Conservation (phyloP, 1,284 basidiomycete species). For the Ganoderma resinaceum region DNA sequence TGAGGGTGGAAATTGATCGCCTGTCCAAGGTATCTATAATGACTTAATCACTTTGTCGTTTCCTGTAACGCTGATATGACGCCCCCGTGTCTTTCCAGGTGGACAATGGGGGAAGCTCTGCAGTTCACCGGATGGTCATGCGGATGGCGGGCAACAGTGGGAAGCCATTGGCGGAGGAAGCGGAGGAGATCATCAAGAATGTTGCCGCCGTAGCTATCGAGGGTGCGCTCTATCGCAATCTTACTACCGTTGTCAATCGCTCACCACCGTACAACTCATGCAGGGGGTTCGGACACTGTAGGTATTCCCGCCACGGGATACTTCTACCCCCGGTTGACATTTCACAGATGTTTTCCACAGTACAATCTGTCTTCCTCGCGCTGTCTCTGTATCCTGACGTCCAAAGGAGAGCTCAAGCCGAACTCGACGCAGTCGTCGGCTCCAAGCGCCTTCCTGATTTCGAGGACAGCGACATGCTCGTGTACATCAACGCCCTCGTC, state of each 20-base stretch:
- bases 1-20: not conserved
- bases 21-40: not conserved
- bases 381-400: constrained; percentile 45
- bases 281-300: constrained; percentile 6
- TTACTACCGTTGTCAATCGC: not conserved
- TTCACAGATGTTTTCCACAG: constrained; percentile 27
- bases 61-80: too few species aligned
- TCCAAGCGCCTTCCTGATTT: constrained; percentile 34
- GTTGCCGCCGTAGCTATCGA: not conserved
- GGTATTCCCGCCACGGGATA: not conserved
- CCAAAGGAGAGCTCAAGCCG: constrained; percentile 37
- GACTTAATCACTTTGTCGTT: not conserved
- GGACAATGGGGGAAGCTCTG: not conserved
- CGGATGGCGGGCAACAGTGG: not conserved
- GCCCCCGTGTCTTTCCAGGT: not conserved
- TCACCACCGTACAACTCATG: constrained; percentile 27
- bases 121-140: not conserved
- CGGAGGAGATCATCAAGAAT: constrained; percentile 3
- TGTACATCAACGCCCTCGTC: constrained; percentile 32
- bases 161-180: not conserved
- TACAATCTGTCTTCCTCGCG: constrained; percentile 41
- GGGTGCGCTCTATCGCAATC: not conserved
- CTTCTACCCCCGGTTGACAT: not conserved
- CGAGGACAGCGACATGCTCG: constrained; percentile 22
- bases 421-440: constrained; percentile 38